These are phyloP conservation scores for Geoglossum cookeanum DNA, from an alignment of 2,329 filamentous ascomycete species.

Conservation along the genomic window DNA sequence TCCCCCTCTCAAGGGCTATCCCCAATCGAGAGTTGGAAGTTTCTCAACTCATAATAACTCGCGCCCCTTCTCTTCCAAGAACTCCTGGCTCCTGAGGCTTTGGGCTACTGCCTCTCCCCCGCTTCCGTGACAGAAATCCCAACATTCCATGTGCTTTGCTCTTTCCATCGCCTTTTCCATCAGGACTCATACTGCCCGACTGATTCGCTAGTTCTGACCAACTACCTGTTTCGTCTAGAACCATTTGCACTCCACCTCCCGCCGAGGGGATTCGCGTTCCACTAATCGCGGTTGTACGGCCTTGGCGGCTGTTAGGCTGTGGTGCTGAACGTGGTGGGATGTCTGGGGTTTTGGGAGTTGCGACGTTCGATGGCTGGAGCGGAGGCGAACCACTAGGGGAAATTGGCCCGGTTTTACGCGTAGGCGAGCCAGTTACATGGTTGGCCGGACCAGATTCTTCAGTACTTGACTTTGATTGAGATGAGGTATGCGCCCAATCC, in stretches of 20 bases:
- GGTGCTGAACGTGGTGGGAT: neutral
- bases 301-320: neutral
- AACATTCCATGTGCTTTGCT: conserved; percentile 62
- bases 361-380: neutral
- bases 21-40: neutral
- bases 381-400: neutral
- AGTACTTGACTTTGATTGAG: conserved; percentile 8
- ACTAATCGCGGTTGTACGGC: neutral
- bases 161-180: conserved; percentile 38
- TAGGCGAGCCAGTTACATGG: conserved; percentile 3
- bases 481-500: conserved; percentile 11
- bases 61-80: conserved; percentile 81
- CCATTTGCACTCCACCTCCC: conserved; percentile 74
- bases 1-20: no score
- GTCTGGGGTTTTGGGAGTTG: neutral
- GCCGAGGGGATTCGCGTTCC: conserved; percentile 44
- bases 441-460: conserved; percentile 4
- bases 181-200: conserved; percentile 52
- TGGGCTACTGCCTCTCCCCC: conserved; percentile 74
- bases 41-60: conserved; percentile 34
- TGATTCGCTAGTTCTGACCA: conserved; percentile 84
- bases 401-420: conserved; percentile 6
- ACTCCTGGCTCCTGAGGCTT: conserved; percentile 90
- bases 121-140: conserved; percentile 76
- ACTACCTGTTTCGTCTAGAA: conserved; percentile 70